phyloP scores from a whole-genome alignment of 768 basidiomycete genomes.

The Mycena vulgaris region DNA sequence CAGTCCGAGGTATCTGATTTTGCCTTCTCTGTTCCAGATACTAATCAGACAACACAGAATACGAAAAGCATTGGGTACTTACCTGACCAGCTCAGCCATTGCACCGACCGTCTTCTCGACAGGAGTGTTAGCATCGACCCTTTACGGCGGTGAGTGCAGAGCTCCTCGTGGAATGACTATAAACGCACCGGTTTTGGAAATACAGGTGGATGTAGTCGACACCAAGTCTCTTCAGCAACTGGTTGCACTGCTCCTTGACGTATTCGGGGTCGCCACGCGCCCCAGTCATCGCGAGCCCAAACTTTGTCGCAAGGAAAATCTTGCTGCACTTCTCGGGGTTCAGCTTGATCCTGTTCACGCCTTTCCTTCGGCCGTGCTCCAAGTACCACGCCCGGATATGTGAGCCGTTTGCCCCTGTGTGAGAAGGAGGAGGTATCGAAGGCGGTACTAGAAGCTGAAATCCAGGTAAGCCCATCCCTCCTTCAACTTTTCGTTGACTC shows the following conservation, averaged over 20 bases:
- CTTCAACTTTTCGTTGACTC: no score
- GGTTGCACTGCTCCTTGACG: neutral
- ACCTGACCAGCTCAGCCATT: neutral
- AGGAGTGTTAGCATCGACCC: neutral
- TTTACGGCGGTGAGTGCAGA: neutral
- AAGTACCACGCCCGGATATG: no score
- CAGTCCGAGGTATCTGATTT: conserved; percentile 53
- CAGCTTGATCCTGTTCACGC: neutral
- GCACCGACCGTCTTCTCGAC: neutral
- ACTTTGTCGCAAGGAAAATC: neutral
- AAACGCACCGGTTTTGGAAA: neutral
- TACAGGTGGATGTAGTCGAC: neutral
- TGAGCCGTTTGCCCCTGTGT: no score
- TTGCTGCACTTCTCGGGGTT: neutral
- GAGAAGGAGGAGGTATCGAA: no score
- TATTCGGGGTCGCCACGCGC: neutral
- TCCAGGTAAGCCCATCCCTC: no score
- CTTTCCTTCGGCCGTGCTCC: no score
- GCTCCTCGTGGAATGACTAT: neutral
- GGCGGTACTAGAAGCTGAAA: no score
- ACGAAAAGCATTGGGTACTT: neutral
- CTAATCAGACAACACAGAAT: neutral
- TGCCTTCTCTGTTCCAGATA: conserved; percentile 47
- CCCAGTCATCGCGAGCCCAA: neutral
- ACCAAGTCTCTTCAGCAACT: neutral